These are phyloP conservation scores for Hericium rajendrae DNA, from an alignment of 768 basidiomycete genomes.

Conservation along the genomic window DNA sequence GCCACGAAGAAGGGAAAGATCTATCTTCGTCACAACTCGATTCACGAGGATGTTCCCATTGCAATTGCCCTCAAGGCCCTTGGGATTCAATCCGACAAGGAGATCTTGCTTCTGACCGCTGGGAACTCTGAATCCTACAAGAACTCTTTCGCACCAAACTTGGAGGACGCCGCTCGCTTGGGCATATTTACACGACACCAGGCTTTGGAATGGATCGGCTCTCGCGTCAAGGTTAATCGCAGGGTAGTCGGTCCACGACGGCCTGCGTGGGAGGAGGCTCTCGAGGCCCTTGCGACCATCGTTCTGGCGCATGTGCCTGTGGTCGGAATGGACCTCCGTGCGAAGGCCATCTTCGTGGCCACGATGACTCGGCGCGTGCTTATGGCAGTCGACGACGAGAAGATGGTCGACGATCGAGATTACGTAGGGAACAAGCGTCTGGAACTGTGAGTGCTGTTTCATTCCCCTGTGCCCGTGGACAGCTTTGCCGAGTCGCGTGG, in stretches of 20 bases:
- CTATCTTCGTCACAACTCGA: slow-evolving; percentile 94
- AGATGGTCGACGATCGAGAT: slow-evolving; percentile 96
- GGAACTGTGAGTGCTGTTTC: slow-evolving; percentile 64
- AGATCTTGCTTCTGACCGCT: slow-evolving; percentile 88
- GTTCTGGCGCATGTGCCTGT: slow-evolving; percentile 96
- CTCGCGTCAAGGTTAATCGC: slow-evolving; percentile 82
- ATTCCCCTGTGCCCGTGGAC: background rate
- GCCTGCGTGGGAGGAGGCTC: slow-evolving; percentile 88
- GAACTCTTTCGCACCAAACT: slow-evolving; percentile 75
- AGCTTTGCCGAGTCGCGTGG: background rate
- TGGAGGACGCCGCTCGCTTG: slow-evolving; percentile 92
- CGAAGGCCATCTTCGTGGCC: slow-evolving; percentile 94
- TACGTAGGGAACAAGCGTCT: slow-evolving; percentile 99
- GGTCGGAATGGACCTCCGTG: slow-evolving; percentile 74
- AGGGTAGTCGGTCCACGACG: slow-evolving; percentile 72
- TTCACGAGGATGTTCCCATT: slow-evolving; percentile 95
- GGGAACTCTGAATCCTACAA: slow-evolving; percentile 87
- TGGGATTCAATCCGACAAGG: slow-evolving; percentile 94
- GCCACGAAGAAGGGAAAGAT: slow-evolving; percentile 91
- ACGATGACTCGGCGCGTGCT: slow-evolving; percentile 95
- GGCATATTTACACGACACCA: slow-evolving; percentile 88
- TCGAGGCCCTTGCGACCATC: slow-evolving; percentile 95
- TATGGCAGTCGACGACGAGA: slow-evolving; percentile 94
- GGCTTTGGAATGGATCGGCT: slow-evolving; percentile 90
- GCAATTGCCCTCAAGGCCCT: slow-evolving; percentile 94